Conservation (phyloP, 2,329 filamentous ascomycete genomes). For the Colletotrichum musae region DNA sequence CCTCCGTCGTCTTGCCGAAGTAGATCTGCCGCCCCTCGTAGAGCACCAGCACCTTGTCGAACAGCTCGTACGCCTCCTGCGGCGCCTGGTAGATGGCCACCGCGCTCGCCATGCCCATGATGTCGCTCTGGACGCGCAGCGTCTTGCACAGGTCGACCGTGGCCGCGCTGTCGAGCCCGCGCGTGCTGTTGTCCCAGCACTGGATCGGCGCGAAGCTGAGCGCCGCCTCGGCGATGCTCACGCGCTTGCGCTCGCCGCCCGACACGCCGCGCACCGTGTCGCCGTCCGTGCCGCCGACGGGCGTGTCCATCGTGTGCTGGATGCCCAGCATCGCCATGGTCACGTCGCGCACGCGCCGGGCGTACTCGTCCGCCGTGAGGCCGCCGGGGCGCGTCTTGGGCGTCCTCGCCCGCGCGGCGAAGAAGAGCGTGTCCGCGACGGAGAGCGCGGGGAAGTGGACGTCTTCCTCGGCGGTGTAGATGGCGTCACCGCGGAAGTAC, state of each 20-base stretch:
- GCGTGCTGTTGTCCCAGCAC: constrained; percentile 80
- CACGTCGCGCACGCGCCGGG: constrained; percentile 73
- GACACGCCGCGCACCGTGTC: constrained; percentile 75
- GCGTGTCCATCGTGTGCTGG: constrained; percentile 77
- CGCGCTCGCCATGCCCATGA: constrained; percentile 68
- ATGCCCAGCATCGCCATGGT: constrained; percentile 83
- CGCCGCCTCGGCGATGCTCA: constrained; percentile 79
- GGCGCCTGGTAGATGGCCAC: constrained; percentile 78
- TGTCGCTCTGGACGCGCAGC: constrained; percentile 71
- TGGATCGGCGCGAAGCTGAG: constrained; percentile 62
- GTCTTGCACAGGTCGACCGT: constrained; percentile 77
- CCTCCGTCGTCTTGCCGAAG: constrained; percentile 44
- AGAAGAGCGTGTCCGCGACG: constrained; percentile 74
- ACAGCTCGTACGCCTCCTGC: constrained; percentile 57
- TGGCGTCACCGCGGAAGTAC: constrained; percentile 69
- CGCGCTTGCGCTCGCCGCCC: constrained; percentile 79
- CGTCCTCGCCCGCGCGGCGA: constrained; percentile 69
- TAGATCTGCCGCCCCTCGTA: constrained; percentile 78
- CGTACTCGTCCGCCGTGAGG: constrained; percentile 57
- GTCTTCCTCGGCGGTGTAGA: constrained; percentile 77
- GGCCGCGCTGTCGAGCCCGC: constrained; percentile 75
- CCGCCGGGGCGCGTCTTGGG: constrained; percentile 64
- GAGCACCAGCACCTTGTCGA: constrained; percentile 78
- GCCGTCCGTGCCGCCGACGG: constrained; percentile 74
- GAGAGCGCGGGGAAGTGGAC: constrained; percentile 72